These are phyloP conservation scores for Phaeotremella fagi DNA, from an alignment of 768 basidiomycete species.

Conservation along the genomic window DNA sequence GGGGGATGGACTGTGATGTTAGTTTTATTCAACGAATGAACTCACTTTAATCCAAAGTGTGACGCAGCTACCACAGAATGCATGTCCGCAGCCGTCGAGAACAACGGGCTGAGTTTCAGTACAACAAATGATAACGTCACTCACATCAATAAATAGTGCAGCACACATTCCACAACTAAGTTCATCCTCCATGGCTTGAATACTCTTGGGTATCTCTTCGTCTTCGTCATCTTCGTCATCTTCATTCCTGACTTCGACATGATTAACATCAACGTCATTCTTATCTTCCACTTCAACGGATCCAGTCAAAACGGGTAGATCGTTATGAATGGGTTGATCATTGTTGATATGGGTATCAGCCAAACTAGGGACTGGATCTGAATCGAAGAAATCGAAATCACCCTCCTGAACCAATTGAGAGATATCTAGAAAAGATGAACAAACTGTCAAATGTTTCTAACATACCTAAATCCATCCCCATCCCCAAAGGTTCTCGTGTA, in stretches of 20 bases:
- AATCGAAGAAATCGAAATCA: background rate
- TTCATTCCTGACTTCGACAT: too few relatives aligned
- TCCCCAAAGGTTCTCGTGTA: too few relatives aligned
- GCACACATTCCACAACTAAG: background rate
- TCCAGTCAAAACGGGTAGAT: too few relatives aligned
- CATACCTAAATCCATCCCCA: too few relatives aligned
- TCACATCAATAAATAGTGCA: background rate
- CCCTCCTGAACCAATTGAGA: background rate
- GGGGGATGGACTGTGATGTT: background rate
- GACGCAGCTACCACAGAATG: background rate
- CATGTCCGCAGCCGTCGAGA: background rate
- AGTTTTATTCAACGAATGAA: background rate
- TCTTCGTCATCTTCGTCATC: background rate
- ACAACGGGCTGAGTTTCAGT: background rate
- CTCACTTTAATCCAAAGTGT: background rate
- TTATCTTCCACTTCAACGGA: too few relatives aligned
- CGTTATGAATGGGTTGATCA: background rate
- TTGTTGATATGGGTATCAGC: background rate
- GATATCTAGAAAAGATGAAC: background rate
- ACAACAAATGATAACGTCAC: background rate
- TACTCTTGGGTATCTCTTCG: background rate
- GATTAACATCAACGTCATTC: too few relatives aligned
- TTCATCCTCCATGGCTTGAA: background rate
- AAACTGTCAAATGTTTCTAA: too few relatives aligned
- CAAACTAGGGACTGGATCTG: background rate